Evolutionary conservation across 106 monocot species (phyloP).

Genomic region (Vanilla planifolia): DNA sequence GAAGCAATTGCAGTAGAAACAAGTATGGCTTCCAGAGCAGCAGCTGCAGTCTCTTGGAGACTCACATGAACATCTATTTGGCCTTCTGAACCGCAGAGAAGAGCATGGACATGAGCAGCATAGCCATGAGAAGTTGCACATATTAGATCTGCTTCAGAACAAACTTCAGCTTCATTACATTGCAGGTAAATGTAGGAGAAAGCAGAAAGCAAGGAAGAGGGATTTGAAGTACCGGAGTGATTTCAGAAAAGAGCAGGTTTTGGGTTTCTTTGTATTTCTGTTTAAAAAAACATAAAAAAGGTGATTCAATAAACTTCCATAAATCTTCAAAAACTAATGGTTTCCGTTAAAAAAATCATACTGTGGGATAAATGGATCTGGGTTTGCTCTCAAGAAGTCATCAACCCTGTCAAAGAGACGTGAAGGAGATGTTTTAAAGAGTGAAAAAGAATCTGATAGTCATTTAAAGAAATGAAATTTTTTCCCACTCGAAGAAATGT

Average conservation of each 20-base stretch:
- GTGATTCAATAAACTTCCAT: not conserved
- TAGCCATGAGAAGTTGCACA: slow-evolving; percentile 4
- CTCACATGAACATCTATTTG: not conserved
- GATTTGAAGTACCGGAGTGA: slow-evolving; percentile 1
- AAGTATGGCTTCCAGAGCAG: not conserved
- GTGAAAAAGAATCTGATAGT: too few relatives aligned
- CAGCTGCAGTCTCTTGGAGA: not conserved
- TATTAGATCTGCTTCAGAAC: not conserved
- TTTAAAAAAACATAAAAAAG: not conserved
- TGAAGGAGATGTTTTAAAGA: too few relatives aligned
- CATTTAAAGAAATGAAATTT: too few relatives aligned
- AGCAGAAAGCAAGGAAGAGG: not conserved
- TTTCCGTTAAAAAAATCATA: not conserved
- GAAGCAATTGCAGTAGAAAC: not conserved
- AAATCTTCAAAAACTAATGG: not conserved
- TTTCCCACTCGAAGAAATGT: too few relatives aligned
- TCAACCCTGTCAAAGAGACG: not conserved
- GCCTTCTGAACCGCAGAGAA: not conserved
- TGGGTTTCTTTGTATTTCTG: slow-evolving; percentile 1
- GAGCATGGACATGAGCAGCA: slow-evolving; percentile 5
- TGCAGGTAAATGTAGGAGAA: too few relatives aligned
- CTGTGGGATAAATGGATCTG: slow-evolving; percentile 5
- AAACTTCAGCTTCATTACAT: not conserved
- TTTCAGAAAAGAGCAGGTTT: not conserved
- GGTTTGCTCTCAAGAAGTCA: not conserved